A percentile compares a stretch with the other conserved stretches of the same genome.
phyloP scores from a whole-genome alignment of 208 protist species.

The Trypanosoma platydactyli region DNA sequence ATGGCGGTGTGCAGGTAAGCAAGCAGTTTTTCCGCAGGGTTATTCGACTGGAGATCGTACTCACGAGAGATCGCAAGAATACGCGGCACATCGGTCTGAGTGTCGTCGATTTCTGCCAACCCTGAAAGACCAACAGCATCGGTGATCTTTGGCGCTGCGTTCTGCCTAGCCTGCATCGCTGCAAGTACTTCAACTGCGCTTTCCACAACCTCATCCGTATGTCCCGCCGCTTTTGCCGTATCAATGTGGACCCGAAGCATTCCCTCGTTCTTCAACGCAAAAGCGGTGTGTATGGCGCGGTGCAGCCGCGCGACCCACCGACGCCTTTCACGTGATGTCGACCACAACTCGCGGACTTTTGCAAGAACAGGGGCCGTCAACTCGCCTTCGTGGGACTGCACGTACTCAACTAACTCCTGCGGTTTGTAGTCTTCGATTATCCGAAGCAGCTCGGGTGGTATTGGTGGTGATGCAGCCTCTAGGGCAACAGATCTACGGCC shows the following conservation, averaged over 20 bases:
- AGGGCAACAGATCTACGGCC: no score
- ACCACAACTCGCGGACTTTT: conserved; percentile 33
- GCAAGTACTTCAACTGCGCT: conserved; percentile 18
- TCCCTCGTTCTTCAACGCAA: conserved; percentile 35
- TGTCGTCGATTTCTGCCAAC: neutral
- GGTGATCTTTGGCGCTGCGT: conserved; percentile 6
- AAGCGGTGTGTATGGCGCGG: conserved; percentile 35
- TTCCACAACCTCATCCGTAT: conserved; percentile 37
- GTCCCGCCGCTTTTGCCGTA: conserved; percentile 17
- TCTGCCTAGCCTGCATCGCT: neutral
- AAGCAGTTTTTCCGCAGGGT: conserved; percentile 4
- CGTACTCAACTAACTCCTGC: conserved; percentile 30
- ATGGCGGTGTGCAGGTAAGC: conserved; percentile 4
- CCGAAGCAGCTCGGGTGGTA: conserved; percentile 32
- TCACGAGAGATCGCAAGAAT: conserved; percentile 6
- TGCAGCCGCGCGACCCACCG: conserved; percentile 39
- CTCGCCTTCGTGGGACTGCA: conserved; percentile 30
- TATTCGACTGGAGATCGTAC: conserved; percentile 6
- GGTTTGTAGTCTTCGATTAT: conserved; percentile 25
- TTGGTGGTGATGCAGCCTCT: no score
- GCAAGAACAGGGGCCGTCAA: conserved; percentile 20
- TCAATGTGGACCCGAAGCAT: conserved; percentile 39
- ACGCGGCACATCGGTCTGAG: neutral
- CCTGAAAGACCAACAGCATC: neutral
- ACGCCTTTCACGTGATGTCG: neutral